Evolutionary conservation across 2,329 filamentous ascomycete genomes (phyloP).

Genomic region (Aspergillus terreus): DNA sequence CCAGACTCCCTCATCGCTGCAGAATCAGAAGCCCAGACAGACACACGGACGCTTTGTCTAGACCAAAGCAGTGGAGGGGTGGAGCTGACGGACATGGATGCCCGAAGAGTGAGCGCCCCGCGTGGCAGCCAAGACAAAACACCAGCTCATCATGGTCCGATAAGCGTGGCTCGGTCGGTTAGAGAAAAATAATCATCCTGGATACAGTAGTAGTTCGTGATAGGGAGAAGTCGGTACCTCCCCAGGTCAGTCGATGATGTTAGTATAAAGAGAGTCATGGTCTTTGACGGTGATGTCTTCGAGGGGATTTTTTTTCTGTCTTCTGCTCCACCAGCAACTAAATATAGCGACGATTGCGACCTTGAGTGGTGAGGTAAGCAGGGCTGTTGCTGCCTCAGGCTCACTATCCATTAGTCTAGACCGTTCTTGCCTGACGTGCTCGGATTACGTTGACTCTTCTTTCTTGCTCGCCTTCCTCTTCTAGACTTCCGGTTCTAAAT

Average conservation of each 20-base stretch:
- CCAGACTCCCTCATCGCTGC: conserved; percentile 8
- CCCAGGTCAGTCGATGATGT: background rate
- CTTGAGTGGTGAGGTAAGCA: conserved; percentile 9
- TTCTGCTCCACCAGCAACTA: background rate
- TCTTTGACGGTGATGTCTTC: too few species aligned
- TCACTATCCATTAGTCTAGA: conserved; percentile 10
- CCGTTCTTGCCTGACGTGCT: conserved; percentile 6
- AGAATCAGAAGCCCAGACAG: conserved; percentile 9
- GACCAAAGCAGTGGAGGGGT: background rate
- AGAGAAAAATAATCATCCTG: conserved; percentile 7
- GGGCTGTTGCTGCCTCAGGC: conserved; percentile 1
- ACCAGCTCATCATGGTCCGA: conserved; percentile 12
- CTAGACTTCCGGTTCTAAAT: background rate
- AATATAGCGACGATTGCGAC: conserved; percentile 1
- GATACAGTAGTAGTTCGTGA: background rate
- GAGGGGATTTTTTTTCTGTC: background rate
- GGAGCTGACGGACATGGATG: conserved; percentile 10
- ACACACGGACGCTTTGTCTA: conserved; percentile 12
- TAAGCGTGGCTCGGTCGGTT: conserved; percentile 21
- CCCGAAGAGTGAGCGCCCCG: conserved; percentile 8
- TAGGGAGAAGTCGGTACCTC: too few species aligned
- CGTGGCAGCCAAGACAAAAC: conserved; percentile 13
- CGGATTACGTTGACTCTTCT: background rate
- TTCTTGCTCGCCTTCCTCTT: background rate
- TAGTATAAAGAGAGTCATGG: background rate